Evolutionary conservation across 1,139 yeast species (phyloP), one percentile per base, ranked within the genome.

Genomic region (Hanseniaspora uvarum): DNA sequence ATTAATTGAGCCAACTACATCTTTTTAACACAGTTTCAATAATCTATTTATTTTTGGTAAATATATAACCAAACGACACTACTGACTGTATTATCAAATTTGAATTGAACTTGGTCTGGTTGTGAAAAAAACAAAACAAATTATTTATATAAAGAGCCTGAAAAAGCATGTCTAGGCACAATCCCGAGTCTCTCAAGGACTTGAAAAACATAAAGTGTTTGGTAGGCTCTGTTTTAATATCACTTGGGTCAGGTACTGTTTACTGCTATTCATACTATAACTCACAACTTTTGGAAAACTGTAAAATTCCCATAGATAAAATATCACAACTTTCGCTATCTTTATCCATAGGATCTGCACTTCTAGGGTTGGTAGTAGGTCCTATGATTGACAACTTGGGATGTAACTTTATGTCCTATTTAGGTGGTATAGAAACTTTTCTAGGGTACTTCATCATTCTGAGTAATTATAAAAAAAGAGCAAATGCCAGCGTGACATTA

Each of bases 311-410:
- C 0, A 75, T 83, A 0, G 70, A 78, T 0, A 79, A 78, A 58
- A 77, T 87, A 7, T 85, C 87, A 2, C 74, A 77, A 18, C 72
- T 84, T 5, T 78, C 89, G 0, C 68, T 83, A 40, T 78, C 84
- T 0, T 69, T 81, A 21, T 79, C 76, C 54, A 63, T 82, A 12
- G 92, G 92, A 1, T 72, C 83, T 1, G 80, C 86, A 0, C 61
- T 80, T 5, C 82, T 87, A 18, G 92, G 89, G 0, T 69, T 82
- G 26, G 76, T 83, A 0, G 87, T 83, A 1, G 92, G 94, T 0
- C 63, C 81, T 33, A 61, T 82, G 30, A 81, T 82, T 43, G 92
- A 83, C 62, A 70, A 65, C 46, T 69, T 68, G 49, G 86, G 86
- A 0, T 81, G 86, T 0, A 75, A 70, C 48, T 47, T 63, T 7